phyloP scores from a whole-genome alignment of 495 filamentous ascomycete species.

The Evansstolkia leycettana region DNA sequence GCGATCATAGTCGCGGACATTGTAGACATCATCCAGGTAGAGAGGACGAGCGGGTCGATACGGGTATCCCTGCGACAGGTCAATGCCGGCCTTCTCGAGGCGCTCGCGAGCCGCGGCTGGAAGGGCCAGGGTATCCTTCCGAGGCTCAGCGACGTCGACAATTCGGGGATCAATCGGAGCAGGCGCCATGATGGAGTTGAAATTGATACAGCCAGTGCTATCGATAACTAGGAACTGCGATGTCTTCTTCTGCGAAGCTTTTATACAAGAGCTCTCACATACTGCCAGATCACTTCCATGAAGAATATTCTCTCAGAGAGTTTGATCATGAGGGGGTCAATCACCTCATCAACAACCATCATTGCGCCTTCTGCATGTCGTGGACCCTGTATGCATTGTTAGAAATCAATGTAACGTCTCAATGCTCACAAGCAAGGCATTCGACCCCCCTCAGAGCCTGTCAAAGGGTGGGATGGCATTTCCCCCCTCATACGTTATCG shows the following conservation, averaged over 20 bases:
- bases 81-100: slow-evolving; percentile 50
- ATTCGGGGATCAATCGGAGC: slow-evolving; percentile 47
- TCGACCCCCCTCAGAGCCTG: not conserved
- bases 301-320: no score
- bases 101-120: slow-evolving; percentile 40
- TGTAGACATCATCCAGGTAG: slow-evolving; percentile 53
- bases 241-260: no score
- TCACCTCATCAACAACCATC: slow-evolving; percentile 24
- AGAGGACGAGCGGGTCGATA: slow-evolving; percentile 53
- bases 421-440: not conserved
- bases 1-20: slow-evolving; percentile 47
- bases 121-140: slow-evolving; percentile 49
- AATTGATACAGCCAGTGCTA: slow-evolving; percentile 7
- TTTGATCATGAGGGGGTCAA: slow-evolving; percentile 18
- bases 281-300: no score
- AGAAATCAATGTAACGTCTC: not conserved
- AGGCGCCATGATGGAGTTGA: slow-evolving; percentile 22
- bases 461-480: not conserved
- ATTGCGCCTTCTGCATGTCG: slow-evolving; percentile 9
- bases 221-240: slow-evolving; percentile 15
- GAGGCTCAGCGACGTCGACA: slow-evolving; percentile 43
- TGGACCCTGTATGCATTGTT: not conserved
- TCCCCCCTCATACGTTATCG: slow-evolving; percentile 4
- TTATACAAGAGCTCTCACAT: no score
- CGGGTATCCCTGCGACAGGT: slow-evolving; percentile 53